Base-by-base conservation (phyloP, 2,329 filamentous ascomycete species). In the Alternaria gansuensis region DNA sequence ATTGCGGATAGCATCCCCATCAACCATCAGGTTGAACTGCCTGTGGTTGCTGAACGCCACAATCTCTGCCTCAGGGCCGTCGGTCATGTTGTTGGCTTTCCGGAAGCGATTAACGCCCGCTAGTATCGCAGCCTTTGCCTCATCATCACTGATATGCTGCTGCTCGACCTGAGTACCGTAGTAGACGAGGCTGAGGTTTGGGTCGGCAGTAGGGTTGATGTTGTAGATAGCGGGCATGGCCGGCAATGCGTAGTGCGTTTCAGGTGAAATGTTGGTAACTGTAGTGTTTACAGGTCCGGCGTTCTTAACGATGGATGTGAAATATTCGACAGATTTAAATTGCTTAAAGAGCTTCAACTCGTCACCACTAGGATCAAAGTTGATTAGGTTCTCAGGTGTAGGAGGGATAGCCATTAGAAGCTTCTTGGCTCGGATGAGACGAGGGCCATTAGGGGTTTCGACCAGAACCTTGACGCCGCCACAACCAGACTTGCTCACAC, bases 371-470 rank as follows among this genome's bases (percentile, higher is more conserved):
- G 82, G 67, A 50, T 78, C 78, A 54, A 80, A 80, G 0, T 63
- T 65, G 0, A 50, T 7, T 9, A 82, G 70, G 41, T 73, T 77
- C 0, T 72, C 57, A 5, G 77, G 45, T 31, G 70, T 73, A 3
- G 79, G 81, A 1, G 81, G 80, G 8, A 80, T 75, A n/a, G 81
- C 69, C 17, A 80, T 71, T 14, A 83, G 58, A 1, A 83, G 60
- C 56, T 80, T 77, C 34, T 75, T 75, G 3, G 79, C 78, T 45
- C 71, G 57, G 43, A 83, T 70, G 50, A 69, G 60, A 13, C 58
- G 63, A n/a, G 31, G 11, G 46, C 66, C 65, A 3, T 44, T 34
- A 1, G 68, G 62, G 1, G 68, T 69, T 6, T 65, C 41, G 39
- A 64, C 55, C 9, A 61, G 49, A 10, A 65, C 24, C 23, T 53